phyloP scores from a whole-genome alignment of 495 filamentous ascomycete species.

The Penicillium steckii region DNA sequence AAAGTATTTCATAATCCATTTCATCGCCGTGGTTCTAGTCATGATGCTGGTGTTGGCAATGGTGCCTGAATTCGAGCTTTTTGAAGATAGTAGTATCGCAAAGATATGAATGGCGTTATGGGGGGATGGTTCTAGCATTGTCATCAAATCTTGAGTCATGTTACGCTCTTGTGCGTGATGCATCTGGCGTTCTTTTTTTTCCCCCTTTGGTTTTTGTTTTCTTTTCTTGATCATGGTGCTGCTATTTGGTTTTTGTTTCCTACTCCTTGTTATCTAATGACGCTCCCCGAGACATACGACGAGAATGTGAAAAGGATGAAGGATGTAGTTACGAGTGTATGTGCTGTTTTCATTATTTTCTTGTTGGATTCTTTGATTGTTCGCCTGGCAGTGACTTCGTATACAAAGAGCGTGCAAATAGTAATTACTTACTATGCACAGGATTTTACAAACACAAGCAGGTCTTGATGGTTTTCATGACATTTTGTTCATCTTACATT shows the following conservation, averaged over 20 bases:
- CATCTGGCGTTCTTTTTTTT: conserved; percentile 6
- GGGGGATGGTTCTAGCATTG: conserved; percentile 5
- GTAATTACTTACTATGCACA: background rate
- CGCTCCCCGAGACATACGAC: background rate
- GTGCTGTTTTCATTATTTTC: too few relatives aligned
- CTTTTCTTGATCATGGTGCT: background rate
- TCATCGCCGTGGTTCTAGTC: conserved; percentile 39
- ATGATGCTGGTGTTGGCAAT: conserved; percentile 18
- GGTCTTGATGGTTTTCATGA: conserved; percentile 14
- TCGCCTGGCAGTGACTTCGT: background rate
- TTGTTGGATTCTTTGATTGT: background rate
- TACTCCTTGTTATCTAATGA: conserved; percentile 7
- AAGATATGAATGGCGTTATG: background rate
- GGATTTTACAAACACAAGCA: conserved; percentile 8
- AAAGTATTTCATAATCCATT: conserved; percentile 48
- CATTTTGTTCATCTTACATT: background rate
- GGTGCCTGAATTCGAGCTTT: conserved; percentile 7
- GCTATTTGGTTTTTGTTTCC: background rate
- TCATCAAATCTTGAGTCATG: background rate
- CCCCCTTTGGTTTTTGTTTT: background rate
- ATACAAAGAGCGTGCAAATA: conserved; percentile 4
- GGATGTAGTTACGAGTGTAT: background rate
- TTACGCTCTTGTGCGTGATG: background rate
- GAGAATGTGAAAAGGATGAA: background rate
- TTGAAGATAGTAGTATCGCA: background rate